Base-by-base conservation (phyloP, 495 filamentous ascomycete species). In the Penicillium pulvis region DNA sequence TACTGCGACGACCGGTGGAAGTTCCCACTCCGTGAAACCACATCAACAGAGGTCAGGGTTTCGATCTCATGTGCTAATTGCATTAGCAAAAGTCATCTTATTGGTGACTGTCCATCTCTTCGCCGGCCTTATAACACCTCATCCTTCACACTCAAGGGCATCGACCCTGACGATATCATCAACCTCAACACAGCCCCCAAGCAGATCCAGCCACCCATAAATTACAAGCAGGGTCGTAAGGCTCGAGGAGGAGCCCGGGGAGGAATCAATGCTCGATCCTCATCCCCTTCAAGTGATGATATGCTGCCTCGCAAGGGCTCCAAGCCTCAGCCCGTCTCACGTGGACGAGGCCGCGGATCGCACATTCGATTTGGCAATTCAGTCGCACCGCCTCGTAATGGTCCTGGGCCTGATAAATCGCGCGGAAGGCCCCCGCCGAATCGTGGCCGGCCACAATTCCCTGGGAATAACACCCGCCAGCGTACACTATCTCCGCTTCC, bases 1-100 rank as follows among this genome's bases (percentile, higher is more conserved):
- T 65, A 78, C 24, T 83, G 80, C 53, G 74, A 79, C 46, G 59
- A 64, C 30, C 50, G 73, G 41, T 81, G 78, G 77, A 76, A 68
- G 59, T 58, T 69, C 20, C 74, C 62, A 17, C 66, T 31, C 7
- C 62, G 53, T 39, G 64, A 64, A n/a, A 44, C 57, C 23, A 53
- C 63, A 10, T 64, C 66, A 23, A 56, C 57, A 14, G 62, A 68
- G 11, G 61, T 76, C 44, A 57, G 64, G 4, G 73, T 80, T 9
- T 78, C 75, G 6, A 66, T 82, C 33, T 80, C 72, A n/a, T 83
- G 80, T 59, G 71, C 78, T 42, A 71, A 78, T 54, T 83, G 81
- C 61, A 66, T 71, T 39, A 79, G 73, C 58, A 60, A 60, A 30
- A 72, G 63, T 30, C 81, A 83, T 63, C 64, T 83, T 1, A 64